These are phyloP conservation scores for Alternaria novae-zelandiae DNA, from an alignment of 2,329 filamentous ascomycete genomes.

Conservation along the genomic window DNA sequence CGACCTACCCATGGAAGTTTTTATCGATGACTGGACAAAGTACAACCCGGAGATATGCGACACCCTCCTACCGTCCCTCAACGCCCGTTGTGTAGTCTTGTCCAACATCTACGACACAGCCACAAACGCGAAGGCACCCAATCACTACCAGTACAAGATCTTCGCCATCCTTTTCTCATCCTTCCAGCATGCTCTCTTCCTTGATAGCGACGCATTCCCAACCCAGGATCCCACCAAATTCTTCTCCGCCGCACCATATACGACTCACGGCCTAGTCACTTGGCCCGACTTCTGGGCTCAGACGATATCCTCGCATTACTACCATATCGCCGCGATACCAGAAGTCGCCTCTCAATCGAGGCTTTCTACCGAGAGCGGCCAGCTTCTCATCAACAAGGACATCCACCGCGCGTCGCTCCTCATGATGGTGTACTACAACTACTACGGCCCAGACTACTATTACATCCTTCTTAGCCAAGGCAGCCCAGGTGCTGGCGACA, in stretches of 20 bases:
- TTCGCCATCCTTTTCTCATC: conserved; percentile 65
- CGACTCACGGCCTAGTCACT: conserved; percentile 59
- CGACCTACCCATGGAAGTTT: conserved; percentile 57
- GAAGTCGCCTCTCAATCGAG: conserved; percentile 35
- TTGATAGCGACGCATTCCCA: conserved; percentile 65
- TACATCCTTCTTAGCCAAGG: conserved; percentile 58
- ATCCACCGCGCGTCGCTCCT: conserved; percentile 56
- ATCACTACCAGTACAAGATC: conserved; percentile 61
- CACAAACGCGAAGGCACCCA: conserved; percentile 16
- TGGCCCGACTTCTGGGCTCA: conserved; percentile 64
- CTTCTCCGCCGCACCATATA: conserved; percentile 61
- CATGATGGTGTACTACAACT: conserved; percentile 63
- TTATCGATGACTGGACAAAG: conserved; percentile 45
- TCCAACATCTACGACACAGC: conserved; percentile 30
- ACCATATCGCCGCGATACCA: conserved; percentile 52
- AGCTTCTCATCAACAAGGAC: conserved; percentile 58
- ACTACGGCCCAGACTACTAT: conserved; percentile 60
- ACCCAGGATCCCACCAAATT: conserved; percentile 54
- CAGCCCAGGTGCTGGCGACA: conserved; percentile 55
- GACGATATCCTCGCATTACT: conserved; percentile 53
- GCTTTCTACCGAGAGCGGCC: conserved; percentile 56
- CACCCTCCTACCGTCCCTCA: conserved; percentile 44
- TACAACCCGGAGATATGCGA: conserved; percentile 51
- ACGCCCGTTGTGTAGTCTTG: conserved; percentile 49
- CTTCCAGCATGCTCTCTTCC: conserved; percentile 65